Conservation (phyloP, 768 basidiomycete genomes). For the Boletellus sp. region DNA sequence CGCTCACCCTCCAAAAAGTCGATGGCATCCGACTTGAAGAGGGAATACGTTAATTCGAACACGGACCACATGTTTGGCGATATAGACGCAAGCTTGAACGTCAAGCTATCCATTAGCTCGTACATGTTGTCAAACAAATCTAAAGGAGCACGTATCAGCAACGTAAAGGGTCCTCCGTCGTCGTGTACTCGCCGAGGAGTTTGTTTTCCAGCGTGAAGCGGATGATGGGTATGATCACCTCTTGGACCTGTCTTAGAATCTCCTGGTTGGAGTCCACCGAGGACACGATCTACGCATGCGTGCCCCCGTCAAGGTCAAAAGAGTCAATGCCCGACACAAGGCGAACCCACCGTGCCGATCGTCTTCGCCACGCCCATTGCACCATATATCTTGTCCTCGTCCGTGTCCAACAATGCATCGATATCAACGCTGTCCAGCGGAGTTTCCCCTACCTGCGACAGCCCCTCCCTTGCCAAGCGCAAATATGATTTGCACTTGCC, state of each 20-base stretch:
- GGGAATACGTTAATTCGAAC: constrained; percentile 75
- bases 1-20: constrained; percentile 81
- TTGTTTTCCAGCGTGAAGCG: constrained; percentile 73
- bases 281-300: constrained; percentile 58
- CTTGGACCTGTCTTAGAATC: constrained; percentile 75
- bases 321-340: background rate
- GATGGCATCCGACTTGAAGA: constrained; percentile 79
- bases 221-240: constrained; percentile 76
- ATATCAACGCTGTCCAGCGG: constrained; percentile 49
- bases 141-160: constrained; percentile 22
- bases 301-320: background rate
- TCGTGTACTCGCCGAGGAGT: constrained; percentile 55
- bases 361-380: constrained; percentile 88
- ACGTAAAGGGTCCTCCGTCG: background rate
- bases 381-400: constrained; percentile 83
- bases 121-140: constrained; percentile 88
- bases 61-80: constrained; percentile 84
- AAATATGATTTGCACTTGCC: constrained; percentile 76
- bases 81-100: constrained; percentile 74
- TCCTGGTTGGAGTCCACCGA: constrained; percentile 72
- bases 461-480: constrained; percentile 69
- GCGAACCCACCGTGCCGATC: constrained; percentile 61
- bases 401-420: constrained; percentile 54
- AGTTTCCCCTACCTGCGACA: constrained; percentile 48
- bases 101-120: constrained; percentile 79